Evolutionary conservation across 2,329 filamentous ascomycete genomes (phyloP), one percentile per base, ranked within the genome.

Genomic region (Curvularia verruculosa): DNA sequence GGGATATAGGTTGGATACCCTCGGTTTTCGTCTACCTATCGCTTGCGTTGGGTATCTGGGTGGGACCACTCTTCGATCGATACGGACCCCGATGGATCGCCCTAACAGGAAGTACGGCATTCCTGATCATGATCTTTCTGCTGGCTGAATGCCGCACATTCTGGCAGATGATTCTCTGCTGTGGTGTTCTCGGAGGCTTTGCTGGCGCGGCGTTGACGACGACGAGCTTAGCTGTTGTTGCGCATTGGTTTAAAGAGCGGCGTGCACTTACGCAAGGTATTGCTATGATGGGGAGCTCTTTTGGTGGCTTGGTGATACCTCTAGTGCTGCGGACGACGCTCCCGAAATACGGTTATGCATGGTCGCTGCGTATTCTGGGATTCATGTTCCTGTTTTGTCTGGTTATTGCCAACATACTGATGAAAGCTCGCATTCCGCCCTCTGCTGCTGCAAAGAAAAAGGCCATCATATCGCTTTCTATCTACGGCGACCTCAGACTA

Each of bases 1-100:
- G 86, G 86, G 63, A 87, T 9, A 86, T 94, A 19, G 91, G 91
- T n/a, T 96, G 92, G 92, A 90, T 96, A 49, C 93, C 95, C 60
- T 90, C 89, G 43, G 79, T 96, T n/a, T 95, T 92, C 69, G 86
- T 89, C 2, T 95, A 95, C 67, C 79, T 96, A 6, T 86, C 88
- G 49, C 94, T 96, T 72, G 89, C 92, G 65, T 85, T 91, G 34
- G 92, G 92, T 13, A 84, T 96, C 18, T 92, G 94, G 69, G 86
- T 96, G 46, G 93, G 93, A 0, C 92, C 93, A 0, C 78, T 96
- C 13, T 96, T 75, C 52, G 73, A 75, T 46, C 67, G 69, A n/a
- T 74, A 75, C 36, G 73, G 73, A 13, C 73, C 73, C 2, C 65
- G 69, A 15, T 75, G 72, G 72, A 73, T 75, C 15, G 68, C 71